These are phyloP conservation scores for Paraconiothyrium brasiliense DNA, from an alignment of 2,329 filamentous ascomycete species.

Conservation along the genomic window DNA sequence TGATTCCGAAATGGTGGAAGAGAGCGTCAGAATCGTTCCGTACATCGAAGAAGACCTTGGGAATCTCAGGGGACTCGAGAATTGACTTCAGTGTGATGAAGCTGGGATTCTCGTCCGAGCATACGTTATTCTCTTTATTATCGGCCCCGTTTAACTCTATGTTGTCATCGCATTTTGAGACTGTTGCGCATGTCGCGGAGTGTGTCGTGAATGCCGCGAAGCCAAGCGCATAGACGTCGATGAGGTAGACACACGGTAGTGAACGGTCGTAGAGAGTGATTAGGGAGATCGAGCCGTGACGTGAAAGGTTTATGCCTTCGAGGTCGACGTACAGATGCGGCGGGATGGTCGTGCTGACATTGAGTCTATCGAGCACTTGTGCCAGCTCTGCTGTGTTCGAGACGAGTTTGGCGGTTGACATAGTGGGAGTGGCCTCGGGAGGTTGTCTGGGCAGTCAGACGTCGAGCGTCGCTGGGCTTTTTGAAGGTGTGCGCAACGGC, in stretches of 20 bases:
- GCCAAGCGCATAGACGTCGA: conserved; percentile 42
- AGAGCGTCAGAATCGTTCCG: conserved; percentile 41
- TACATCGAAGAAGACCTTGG: conserved; percentile 41
- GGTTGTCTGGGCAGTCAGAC: not conserved
- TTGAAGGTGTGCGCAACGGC: not conserved
- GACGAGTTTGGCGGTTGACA: not conserved
- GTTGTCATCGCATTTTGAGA: not conserved
- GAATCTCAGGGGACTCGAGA: conserved; percentile 35
- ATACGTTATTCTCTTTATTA: not conserved
- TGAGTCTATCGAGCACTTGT: conserved; percentile 5
- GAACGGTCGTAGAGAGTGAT: conserved; percentile 30
- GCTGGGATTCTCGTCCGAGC: not conserved
- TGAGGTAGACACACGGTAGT: conserved; percentile 29
- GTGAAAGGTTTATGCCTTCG: conserved; percentile 35
- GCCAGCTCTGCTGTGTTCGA: conserved; percentile 1
- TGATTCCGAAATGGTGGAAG: conserved; percentile 28
- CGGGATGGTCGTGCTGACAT: conserved; percentile 2
- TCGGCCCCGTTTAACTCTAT: not conserved
- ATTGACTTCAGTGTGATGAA: conserved; percentile 39
- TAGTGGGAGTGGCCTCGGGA: not conserved
- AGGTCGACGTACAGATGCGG: conserved; percentile 32
- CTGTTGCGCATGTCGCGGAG: conserved; percentile 4
- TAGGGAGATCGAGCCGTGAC: conserved; percentile 37
- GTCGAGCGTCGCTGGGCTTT: not conserved
- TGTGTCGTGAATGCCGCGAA: conserved; percentile 35